Evolutionary conservation across 176 grass and related monocot species (phyloP).

Genomic region (Aegilops sharonensis): DNA sequence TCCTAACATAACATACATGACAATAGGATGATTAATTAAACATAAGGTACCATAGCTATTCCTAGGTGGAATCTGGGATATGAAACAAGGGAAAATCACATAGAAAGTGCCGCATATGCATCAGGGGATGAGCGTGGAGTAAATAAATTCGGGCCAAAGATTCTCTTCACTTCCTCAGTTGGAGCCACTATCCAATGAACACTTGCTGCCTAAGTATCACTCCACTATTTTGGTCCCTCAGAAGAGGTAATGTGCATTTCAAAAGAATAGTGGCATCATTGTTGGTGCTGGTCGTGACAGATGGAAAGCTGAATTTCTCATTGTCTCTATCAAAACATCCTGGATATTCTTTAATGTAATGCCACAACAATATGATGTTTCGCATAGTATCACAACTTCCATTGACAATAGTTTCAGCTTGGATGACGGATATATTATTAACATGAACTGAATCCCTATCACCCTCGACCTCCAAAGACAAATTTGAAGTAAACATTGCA

Average conservation of each 20-base stretch:
- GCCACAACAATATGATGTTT: conserved; percentile 41
- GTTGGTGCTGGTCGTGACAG: conserved; percentile 38
- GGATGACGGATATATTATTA: neutral
- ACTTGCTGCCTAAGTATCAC: conserved; percentile 61
- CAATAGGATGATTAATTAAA: neutral
- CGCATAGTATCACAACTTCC: conserved; percentile 30
- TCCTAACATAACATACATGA: neutral
- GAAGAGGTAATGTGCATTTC: conserved; percentile 67
- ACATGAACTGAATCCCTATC: neutral
- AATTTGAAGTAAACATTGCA: conserved; percentile 6
- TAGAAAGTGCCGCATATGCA: conserved; percentile 71
- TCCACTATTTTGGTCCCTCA: conserved; percentile 81
- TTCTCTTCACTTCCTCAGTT: conserved; percentile 47
- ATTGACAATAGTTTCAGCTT: neutral
- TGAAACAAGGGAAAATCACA: neutral
- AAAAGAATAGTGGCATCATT: conserved; percentile 56
- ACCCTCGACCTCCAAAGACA: neutral
- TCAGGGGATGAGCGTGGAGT: conserved; percentile 67
- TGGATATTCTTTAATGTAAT: conserved; percentile 56
- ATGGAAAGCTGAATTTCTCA: neutral
- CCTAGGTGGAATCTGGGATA: neutral
- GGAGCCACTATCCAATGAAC: conserved; percentile 87
- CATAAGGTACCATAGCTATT: neutral
- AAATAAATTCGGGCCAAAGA: conserved; percentile 73
- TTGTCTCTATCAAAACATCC: conserved; percentile 8